Base-by-base conservation (phyloP, 306 rosid genomes). In the Malus sieversii region DNA sequence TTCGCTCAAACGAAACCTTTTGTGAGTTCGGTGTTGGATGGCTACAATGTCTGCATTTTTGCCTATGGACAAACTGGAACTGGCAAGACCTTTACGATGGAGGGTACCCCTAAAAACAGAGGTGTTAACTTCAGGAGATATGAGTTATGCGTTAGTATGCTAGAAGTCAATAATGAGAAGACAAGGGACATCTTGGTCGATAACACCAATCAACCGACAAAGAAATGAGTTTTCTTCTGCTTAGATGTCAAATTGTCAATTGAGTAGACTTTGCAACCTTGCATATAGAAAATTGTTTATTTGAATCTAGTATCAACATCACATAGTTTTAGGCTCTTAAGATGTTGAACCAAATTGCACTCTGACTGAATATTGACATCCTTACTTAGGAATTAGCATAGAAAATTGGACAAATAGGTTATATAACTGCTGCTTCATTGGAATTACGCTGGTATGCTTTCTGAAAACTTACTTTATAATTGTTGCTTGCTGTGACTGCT, bases 11-110 rank as follows among this genome's bases (percentile, higher is more conserved):
- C 25, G 1, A 25, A 25, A 25, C 25, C 25, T 25, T 1, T 25
- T 25, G 25, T 25, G 25, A 25, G 25, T 25, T 25, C 25, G 25
- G 25, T 25, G 25, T 25, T 25, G 25, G 25, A 1, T 25, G 25
- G 25, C 25, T 25, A 25, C 25, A 25, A 25, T 25, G 25, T 25
- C 25, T 25, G 25, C 1, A 25, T 25, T 25, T 25, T 25, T 25
- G 25, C 99, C 48, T 92, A 95, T 5, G 99, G 97, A 23, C 23
- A 22, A 90, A 95, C 99, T 29, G 99, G 99, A 70, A 92, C 99
- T 9, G 99, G 99, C 29, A 90, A 95, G 83, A 95, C 99, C 35
- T 95, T 89, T 82, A 95, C 99, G 3, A 95, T 95, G 99, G 99
- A 95, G 80, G 99, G 99, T 77, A 90, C 93, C 33, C 85, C 85